phyloP scores from a whole-genome alignment of 1,139 yeast genomes.

The Yamadazyma friedrichii region DNA sequence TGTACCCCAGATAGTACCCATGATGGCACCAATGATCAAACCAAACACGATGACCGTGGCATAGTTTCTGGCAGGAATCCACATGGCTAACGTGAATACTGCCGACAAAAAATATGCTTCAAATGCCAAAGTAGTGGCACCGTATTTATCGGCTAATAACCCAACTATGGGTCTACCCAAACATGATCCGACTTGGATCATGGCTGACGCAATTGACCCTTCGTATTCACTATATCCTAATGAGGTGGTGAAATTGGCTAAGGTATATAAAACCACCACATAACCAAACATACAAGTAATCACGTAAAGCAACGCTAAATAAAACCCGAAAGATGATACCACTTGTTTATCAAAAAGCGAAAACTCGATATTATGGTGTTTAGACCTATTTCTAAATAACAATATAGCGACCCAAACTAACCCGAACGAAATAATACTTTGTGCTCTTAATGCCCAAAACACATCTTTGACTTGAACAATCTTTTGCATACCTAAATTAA shows the following conservation, averaged over 20 bases:
- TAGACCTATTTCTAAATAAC: conserved; percentile 23
- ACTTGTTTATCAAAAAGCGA: conserved; percentile 31
- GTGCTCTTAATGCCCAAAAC: conserved; percentile 37
- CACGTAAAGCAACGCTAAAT: conserved; percentile 29
- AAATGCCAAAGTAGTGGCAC: conserved; percentile 38
- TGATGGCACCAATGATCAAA: conserved; percentile 25
- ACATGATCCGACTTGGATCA: conserved; percentile 43
- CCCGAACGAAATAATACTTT: conserved; percentile 34
- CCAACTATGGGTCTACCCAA: conserved; percentile 45
- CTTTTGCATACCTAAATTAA: conserved; percentile 37
- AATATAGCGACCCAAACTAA: conserved; percentile 30
- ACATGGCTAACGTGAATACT: conserved; percentile 31
- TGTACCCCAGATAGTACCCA: conserved; percentile 32
- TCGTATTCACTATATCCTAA: conserved; percentile 41
- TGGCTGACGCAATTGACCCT: conserved; percentile 45
- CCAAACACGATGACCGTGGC: conserved; percentile 29
- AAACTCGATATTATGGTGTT: conserved; percentile 30
- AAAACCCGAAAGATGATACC: conserved; percentile 30
- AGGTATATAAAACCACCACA: conserved; percentile 42
- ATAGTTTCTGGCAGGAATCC: conserved; percentile 35
- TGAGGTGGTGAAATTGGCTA: conserved; percentile 45
- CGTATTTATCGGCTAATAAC: conserved; percentile 34
- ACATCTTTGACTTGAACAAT: conserved; percentile 27
- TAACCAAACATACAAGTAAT: conserved; percentile 46
- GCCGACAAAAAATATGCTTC: conserved; percentile 22